Evolutionary conservation across 805 yeast genomes (phyloP).

Genomic region (Zygoascus ofunaensis): DNA sequence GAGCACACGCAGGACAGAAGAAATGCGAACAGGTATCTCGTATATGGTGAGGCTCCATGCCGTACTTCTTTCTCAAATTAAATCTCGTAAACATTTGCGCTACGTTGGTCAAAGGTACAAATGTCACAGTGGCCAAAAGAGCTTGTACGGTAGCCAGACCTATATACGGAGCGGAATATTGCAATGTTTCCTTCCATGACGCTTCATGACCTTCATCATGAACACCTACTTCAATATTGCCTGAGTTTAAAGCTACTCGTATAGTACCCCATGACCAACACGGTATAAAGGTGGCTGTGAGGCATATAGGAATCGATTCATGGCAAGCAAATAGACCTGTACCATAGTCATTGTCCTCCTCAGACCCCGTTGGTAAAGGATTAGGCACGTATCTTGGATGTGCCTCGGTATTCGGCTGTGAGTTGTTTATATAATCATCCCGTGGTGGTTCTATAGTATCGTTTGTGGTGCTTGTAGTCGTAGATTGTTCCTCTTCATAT

Average conservation of each 20-base stretch:
- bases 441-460: no score
- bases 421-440: no score
- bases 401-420: background rate
- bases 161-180: constrained; percentile 4
- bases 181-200: constrained; percentile 2
- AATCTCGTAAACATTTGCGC: constrained; percentile 7
- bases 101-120: background rate
- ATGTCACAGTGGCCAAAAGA: background rate
- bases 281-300: constrained; percentile 5
- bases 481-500: no score
- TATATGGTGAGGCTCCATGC: constrained; percentile 2
- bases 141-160: background rate
- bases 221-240: constrained; percentile 4
- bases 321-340: constrained; percentile 12
- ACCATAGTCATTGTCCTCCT: constrained; percentile 2
- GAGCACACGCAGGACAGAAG: constrained; percentile 10
- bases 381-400: background rate
- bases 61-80: constrained; percentile 9
- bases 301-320: constrained; percentile 1
- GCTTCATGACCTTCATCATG: constrained; percentile 6
- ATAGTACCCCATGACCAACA: constrained; percentile 11
- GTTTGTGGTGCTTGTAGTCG: no score
- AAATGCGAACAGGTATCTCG: constrained; percentile 8
- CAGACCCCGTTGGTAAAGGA: background rate
- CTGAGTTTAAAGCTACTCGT: constrained; percentile 3